A percentile compares a stretch with the other conserved stretches of the same genome.
Conservation (phyloP, 2,329 filamentous ascomycete species). For the Dothistroma septosporum region DNA sequence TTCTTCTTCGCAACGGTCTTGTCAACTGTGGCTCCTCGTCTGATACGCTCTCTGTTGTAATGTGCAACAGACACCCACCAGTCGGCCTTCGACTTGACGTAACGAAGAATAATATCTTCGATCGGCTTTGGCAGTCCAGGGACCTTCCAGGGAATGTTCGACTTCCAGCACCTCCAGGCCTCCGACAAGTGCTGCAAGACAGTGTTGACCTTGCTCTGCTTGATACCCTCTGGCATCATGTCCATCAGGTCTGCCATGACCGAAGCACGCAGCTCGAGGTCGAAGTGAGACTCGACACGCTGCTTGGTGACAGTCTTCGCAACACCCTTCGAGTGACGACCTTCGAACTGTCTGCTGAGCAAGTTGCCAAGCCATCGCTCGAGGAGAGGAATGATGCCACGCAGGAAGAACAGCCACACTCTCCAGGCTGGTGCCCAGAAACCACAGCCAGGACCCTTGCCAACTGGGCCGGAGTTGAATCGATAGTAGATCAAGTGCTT, state of each 20-base stretch:
- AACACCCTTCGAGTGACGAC: slow-evolving; percentile 96
- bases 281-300: slow-evolving; percentile 96
- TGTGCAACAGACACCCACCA: slow-evolving; percentile 99
- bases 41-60: slow-evolving; percentile 96
- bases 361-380: slow-evolving; percentile 97
- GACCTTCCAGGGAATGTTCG: slow-evolving; percentile 99
- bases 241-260: slow-evolving; percentile 99
- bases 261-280: slow-evolving; percentile 91
- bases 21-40: slow-evolving; percentile 92
- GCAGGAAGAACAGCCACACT: slow-evolving; percentile 99
- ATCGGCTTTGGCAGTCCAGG: slow-evolving; percentile 93
- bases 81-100: slow-evolving; percentile 98
- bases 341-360: slow-evolving; percentile 94
- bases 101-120: slow-evolving; percentile 96
- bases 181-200: slow-evolving; percentile 96
- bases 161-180: slow-evolving; percentile 99
- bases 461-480: slow-evolving; percentile 94
- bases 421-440: slow-evolving; percentile 99
- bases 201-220: slow-evolving; percentile 98
- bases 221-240: slow-evolving; percentile 99
- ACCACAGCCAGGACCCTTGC: slow-evolving; percentile 94
- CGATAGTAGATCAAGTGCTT: slow-evolving; percentile 99
- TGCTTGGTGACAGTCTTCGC: slow-evolving; percentile 99
- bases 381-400: slow-evolving; percentile 91
- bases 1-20: slow-evolving; percentile 99